Base-by-base conservation (phyloP, 2,329 filamentous ascomycete genomes). In the Alternaria dauci region DNA sequence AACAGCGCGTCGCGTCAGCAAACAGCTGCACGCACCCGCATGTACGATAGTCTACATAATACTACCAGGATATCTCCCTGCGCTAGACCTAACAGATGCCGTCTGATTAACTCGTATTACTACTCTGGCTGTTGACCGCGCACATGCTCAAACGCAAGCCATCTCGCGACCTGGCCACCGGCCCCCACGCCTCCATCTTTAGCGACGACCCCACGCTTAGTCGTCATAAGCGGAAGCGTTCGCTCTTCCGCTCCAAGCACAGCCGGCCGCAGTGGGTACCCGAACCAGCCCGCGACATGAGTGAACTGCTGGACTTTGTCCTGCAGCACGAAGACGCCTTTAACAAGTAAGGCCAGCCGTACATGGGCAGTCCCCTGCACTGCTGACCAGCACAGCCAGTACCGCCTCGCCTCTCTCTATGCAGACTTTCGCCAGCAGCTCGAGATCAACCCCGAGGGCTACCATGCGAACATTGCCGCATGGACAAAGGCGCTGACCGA, bases 371-470 rank as follows among this genome's bases (percentile, higher is more conserved):
- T 23, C 23, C 34, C 30, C 41, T 23, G 23, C 32, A 58, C 16
- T 47, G 38, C 68, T 71, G 56, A 71, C 55, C 47, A 18, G 23
- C 16, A 42, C 64, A 78, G 76, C 67, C 93, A 90, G 81, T 86
- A 89, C 65, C 91, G 93, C 51, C 85, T 97, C 12, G 89, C 92
- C 12, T 94, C 93, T 5, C 88, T 97, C 46, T 97, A 96, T 81
- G 94, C 93, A 48, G 93, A 97, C 77, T 96, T 97, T 74, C 84
- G 88, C 38, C 80, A 87, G 5, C 92, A 94, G 68, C 86, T 86
- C 70, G 87, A 86, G 39, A 87, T 91, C 23, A 96, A 97, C 74
- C 92, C 93, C 1, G 92, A 96, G 76, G 93, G 92, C 71, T 97
- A 93, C 81, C 81, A 84, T 20, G 92, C 93, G 43, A 97, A 97